phyloP scores from a whole-genome alignment of 768 basidiomycete genomes.

The Naganishia randhawae region DNA sequence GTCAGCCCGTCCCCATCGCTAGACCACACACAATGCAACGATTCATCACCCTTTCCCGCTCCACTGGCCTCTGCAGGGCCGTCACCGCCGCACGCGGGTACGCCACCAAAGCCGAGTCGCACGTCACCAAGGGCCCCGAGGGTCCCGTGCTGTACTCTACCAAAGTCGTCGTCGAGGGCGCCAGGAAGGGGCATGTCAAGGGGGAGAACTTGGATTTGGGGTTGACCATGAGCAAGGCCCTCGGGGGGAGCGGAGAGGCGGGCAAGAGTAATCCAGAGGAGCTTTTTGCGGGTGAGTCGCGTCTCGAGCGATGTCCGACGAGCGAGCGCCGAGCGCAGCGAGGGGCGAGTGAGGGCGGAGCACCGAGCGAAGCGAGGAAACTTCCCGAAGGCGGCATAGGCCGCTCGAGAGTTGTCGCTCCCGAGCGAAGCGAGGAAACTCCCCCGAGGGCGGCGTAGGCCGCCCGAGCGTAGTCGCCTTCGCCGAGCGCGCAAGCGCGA shows the following conservation, averaged over 20 bases:
- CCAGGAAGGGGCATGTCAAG: slow-evolving; percentile 13
- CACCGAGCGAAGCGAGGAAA: no score
- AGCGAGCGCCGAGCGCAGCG: no score
- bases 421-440: no score
- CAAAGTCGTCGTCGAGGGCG: slow-evolving; percentile 15
- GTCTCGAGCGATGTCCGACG: neutral
- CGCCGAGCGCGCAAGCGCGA: no score
- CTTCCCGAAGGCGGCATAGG: no score
- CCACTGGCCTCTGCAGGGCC: neutral
- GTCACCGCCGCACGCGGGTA: no score
- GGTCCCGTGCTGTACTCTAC: slow-evolving; percentile 11
- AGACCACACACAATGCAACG: slow-evolving; percentile 7
- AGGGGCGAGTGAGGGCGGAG: no score
- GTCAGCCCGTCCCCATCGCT: neutral
- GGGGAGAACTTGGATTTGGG: slow-evolving; percentile 20
- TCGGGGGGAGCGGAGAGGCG: neutral
- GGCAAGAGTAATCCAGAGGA: slow-evolving; percentile 25
- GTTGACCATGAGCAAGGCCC: slow-evolving; percentile 15
- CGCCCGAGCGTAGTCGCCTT: no score
- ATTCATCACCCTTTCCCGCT: neutral
- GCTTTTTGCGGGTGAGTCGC: slow-evolving; percentile 25
- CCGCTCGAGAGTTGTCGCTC: no score
- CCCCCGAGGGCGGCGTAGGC: no score
- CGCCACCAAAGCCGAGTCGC: slow-evolving; percentile 2
- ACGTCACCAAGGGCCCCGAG: slow-evolving; percentile 1